Evolutionary conservation across 805 yeast species (phyloP).

Genomic region (Cyberlindnera maritima): DNA sequence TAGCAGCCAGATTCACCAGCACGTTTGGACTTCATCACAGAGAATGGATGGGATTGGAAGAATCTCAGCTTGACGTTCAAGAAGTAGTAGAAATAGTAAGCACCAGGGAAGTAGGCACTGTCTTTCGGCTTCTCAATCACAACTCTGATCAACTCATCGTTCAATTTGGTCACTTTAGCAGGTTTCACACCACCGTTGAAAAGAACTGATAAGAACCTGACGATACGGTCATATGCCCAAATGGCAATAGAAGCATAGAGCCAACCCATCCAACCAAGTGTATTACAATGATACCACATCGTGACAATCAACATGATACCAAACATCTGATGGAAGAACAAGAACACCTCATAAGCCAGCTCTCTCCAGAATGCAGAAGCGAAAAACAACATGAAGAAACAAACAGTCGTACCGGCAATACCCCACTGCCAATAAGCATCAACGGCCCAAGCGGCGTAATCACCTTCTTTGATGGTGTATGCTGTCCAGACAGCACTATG

Average conservation of each 20-base stretch:
- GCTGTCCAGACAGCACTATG: constrained; percentile 59
- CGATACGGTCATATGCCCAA: constrained; percentile 67
- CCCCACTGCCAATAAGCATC: constrained; percentile 49
- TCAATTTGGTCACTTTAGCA: constrained; percentile 36
- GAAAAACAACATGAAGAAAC: constrained; percentile 45
- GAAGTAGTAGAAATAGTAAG: constrained; percentile 56
- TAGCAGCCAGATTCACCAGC: constrained; percentile 30
- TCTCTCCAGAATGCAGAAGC: constrained; percentile 51
- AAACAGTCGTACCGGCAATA: constrained; percentile 42
- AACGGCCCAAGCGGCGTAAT: constrained; percentile 39
- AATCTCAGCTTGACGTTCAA: constrained; percentile 39
- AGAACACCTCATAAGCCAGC: constrained; percentile 56
- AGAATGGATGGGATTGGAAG: constrained; percentile 72
- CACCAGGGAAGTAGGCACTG: constrained; percentile 45
- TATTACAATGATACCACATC: constrained; percentile 58
- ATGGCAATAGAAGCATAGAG: constrained; percentile 54
- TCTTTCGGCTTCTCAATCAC: constrained; percentile 46
- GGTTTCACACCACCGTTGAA: constrained; percentile 57
- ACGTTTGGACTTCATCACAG: constrained; percentile 44
- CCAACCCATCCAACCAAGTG: constrained; percentile 49
- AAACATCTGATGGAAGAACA: constrained; percentile 53
- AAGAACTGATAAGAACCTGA: constrained; percentile 52
- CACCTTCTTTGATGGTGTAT: constrained; percentile 41
- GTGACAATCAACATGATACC: constrained; percentile 52
- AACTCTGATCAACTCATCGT: constrained; percentile 40